phyloP scores from a whole-genome alignment of 805 yeast species.

The Brettanomyces bruxellensis region DNA sequence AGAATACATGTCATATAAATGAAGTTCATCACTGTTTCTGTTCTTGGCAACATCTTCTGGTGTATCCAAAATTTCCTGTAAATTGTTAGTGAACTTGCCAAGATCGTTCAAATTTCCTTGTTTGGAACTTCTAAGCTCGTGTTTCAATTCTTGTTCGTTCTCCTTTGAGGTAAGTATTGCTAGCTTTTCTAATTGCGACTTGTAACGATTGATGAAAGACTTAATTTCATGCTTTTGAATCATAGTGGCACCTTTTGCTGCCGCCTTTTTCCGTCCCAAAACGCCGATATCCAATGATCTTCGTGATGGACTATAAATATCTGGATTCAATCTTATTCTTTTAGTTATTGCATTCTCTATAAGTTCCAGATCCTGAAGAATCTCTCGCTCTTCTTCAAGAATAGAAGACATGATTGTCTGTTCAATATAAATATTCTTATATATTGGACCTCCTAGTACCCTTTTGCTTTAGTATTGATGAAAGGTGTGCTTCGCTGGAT shows the following conservation, averaged over 20 bases:
- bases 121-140: slow-evolving; percentile 3
- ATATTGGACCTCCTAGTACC: too few relatives aligned
- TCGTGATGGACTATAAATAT: slow-evolving; percentile 29
- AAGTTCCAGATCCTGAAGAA: slow-evolving; percentile 58
- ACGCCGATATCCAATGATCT: slow-evolving; percentile 19
- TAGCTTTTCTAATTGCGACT: slow-evolving; percentile 20
- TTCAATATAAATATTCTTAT: too few relatives aligned
- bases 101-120: slow-evolving; percentile 1
- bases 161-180: slow-evolving; percentile 6
- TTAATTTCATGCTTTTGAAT: slow-evolving; percentile 63
- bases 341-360: slow-evolving; percentile 59
- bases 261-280: slow-evolving; percentile 25
- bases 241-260: slow-evolving; percentile 41
- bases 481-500: too few relatives aligned
- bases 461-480: too few relatives aligned
- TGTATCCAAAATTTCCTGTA: slow-evolving; percentile 22
- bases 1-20: slow-evolving; percentile 25
- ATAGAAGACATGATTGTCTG: slow-evolving; percentile 7
- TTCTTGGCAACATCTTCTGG: slow-evolving; percentile 5
- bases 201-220: slow-evolving; percentile 38
- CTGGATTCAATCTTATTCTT: slow-evolving; percentile 56
- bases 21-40: slow-evolving; percentile 8
- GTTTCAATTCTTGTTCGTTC: slow-evolving; percentile 1
- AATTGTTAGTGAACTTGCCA: slow-evolving; percentile 27
- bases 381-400: slow-evolving; percentile 30